Conservation (phyloP, 2,329 filamentous ascomycete species). For the Orbilia javanica region DNA sequence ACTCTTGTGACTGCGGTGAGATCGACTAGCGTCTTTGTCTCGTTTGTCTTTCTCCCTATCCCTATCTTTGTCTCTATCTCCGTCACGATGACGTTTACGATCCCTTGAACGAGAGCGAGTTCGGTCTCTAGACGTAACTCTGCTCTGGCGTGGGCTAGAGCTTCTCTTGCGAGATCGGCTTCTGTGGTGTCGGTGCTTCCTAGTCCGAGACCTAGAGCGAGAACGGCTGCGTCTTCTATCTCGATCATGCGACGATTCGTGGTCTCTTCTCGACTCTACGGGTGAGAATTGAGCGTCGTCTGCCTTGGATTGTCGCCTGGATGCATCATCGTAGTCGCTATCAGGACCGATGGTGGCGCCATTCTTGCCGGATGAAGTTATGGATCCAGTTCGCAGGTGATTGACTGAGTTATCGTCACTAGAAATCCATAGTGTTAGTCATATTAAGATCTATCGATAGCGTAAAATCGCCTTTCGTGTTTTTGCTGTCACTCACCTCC, state of each 20-base stretch:
- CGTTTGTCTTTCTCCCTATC: slow-evolving; percentile 56
- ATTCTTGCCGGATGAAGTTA: slow-evolving; percentile 48
- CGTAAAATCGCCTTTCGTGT: neutral
- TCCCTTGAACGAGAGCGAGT: slow-evolving; percentile 51
- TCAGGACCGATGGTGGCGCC: slow-evolving; percentile 28
- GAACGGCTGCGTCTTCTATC: slow-evolving; percentile 60
- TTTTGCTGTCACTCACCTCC: slow-evolving; percentile 36
- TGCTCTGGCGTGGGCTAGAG: slow-evolving; percentile 46
- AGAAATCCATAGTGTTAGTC: slow-evolving; percentile 11
- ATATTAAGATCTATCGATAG: neutral
- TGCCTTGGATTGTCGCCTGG: slow-evolving; percentile 41
- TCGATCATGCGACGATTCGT: slow-evolving; percentile 36
- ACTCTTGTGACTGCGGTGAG: slow-evolving; percentile 60
- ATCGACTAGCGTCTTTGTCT: slow-evolving; percentile 53
- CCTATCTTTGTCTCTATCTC: slow-evolving; percentile 60
- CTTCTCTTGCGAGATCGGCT: slow-evolving; percentile 60
- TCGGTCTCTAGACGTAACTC: slow-evolving; percentile 45
- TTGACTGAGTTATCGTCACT: slow-evolving; percentile 39
- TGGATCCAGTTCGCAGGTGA: slow-evolving; percentile 49
- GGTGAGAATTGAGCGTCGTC: slow-evolving; percentile 48
- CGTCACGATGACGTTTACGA: slow-evolving; percentile 40
- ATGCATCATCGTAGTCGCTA: slow-evolving; percentile 48
- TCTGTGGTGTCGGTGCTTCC: slow-evolving; percentile 58
- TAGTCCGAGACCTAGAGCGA: slow-evolving; percentile 55
- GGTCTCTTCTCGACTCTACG: slow-evolving; percentile 49